Evolutionary conservation across 257 asterid genomes (phyloP).

Genomic region (Scutellaria barbata): DNA sequence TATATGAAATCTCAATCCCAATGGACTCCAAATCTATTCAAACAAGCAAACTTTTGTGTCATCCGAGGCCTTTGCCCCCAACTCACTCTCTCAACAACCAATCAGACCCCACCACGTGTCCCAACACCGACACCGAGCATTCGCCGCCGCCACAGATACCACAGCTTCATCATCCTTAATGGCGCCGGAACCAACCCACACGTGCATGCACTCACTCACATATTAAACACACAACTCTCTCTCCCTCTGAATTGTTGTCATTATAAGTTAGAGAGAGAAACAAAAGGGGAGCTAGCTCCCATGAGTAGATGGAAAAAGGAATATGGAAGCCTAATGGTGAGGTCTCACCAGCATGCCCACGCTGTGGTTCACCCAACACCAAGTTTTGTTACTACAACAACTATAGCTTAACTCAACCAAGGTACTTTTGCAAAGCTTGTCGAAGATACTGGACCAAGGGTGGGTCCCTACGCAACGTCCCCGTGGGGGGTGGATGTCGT

Average conservation of each 20-base stretch:
- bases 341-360: conserved; percentile 65
- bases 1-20: background rate
- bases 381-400: conserved; percentile 87
- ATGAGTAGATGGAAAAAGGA: conserved; percentile 59
- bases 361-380: conserved; percentile 82
- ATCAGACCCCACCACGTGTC: conserved; percentile 42
- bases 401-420: conserved; percentile 78
- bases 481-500: conserved; percentile 80
- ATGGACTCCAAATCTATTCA: too few relatives aligned
- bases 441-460: conserved; percentile 88
- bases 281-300: background rate
- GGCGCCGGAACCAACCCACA: conserved; percentile 43
- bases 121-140: conserved; percentile 66
- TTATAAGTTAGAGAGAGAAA: conserved; percentile 13
- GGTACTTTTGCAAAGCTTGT: conserved; percentile 81
- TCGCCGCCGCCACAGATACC: conserved; percentile 61
- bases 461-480: conserved; percentile 80
- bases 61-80: conserved; percentile 63
- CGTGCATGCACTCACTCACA: conserved; percentile 41
- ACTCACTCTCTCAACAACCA: conserved; percentile 41
- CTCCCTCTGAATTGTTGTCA: conserved; percentile 16
- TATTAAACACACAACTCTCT: background rate
- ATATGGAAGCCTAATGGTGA: conserved; percentile 56
- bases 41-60: conserved; percentile 38
- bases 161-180: conserved; percentile 45